These are phyloP conservation scores for Barnettozyma californica DNA, from an alignment of 805 yeast species.

Conservation along the genomic window DNA sequence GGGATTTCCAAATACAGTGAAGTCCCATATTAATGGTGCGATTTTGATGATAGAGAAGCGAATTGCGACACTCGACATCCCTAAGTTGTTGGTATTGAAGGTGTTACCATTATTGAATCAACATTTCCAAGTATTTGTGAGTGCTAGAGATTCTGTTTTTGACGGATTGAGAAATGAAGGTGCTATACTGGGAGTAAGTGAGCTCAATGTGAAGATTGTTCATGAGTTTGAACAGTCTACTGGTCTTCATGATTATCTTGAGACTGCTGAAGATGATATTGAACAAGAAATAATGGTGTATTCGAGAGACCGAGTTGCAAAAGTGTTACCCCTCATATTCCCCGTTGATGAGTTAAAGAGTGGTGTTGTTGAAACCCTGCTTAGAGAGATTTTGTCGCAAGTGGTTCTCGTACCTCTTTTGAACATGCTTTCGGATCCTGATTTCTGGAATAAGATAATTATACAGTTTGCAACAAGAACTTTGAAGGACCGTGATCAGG, in stretches of 20 bases:
- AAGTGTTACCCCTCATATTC: constrained; percentile 45
- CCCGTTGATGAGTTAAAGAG: constrained; percentile 40
- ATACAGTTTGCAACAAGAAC: constrained; percentile 56
- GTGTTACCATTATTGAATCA: constrained; percentile 61
- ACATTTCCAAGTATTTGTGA: constrained; percentile 51
- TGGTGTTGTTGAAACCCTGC: constrained; percentile 41
- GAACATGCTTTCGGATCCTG: constrained; percentile 59
- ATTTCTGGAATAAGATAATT: constrained; percentile 66
- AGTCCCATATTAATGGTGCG: constrained; percentile 36
- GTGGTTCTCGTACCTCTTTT: constrained; percentile 49
- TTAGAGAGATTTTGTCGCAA: constrained; percentile 59
- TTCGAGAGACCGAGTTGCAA: constrained; percentile 37
- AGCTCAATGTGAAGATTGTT: constrained; percentile 38
- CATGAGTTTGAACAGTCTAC: constrained; percentile 32
- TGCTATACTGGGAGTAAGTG: constrained; percentile 25
- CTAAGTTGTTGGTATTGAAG: constrained; percentile 51
- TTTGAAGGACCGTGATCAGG: constrained; percentile 69
- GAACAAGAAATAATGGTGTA: constrained; percentile 44
- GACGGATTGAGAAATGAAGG: constrained; percentile 25
- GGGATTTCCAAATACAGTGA: constrained; percentile 38
- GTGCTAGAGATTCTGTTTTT: constrained; percentile 32
- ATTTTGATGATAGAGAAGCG: constrained; percentile 38
- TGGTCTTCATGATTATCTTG: constrained; percentile 53
- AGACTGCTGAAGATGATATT: constrained; percentile 30
- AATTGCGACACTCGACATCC: constrained; percentile 41